Evolutionary conservation across 208 protist species (phyloP).

Genomic region (Tritrichomonas foetus): DNA sequence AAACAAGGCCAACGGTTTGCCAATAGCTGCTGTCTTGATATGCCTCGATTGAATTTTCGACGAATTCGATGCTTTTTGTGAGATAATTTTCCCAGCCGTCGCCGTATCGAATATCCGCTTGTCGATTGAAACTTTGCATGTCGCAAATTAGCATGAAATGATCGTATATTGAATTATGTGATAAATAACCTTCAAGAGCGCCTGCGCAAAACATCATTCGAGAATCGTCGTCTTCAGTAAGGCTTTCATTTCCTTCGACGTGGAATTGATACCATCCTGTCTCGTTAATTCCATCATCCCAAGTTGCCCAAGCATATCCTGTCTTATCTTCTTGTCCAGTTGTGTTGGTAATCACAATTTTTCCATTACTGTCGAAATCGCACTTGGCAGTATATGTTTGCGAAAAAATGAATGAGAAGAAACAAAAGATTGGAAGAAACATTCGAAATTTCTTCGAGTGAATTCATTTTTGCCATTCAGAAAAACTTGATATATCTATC

Average conservation of each 20-base stretch:
- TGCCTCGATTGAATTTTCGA: background rate
- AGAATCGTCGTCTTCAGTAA: background rate
- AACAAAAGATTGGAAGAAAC: background rate
- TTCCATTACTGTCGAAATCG: background rate
- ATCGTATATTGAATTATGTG: background rate
- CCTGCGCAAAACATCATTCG: background rate
- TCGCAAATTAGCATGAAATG: background rate
- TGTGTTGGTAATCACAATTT: background rate
- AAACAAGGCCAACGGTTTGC: background rate
- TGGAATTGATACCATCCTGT: background rate
- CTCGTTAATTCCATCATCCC: background rate
- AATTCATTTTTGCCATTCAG: background rate
- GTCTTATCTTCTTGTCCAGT: background rate
- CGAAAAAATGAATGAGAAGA: background rate
- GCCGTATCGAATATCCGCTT: background rate
- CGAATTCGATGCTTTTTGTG: background rate
- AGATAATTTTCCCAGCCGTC: background rate
- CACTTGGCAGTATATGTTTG: background rate
- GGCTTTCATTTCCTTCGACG: background rate
- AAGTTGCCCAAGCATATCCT: background rate
- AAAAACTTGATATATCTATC: background rate
- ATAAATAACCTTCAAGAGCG: background rate
- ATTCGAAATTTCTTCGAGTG: background rate
- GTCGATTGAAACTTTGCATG: background rate
- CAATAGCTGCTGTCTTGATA: background rate